Conservation (phyloP, 441 rosid species). For the Pelargonium citronellum region DNA sequence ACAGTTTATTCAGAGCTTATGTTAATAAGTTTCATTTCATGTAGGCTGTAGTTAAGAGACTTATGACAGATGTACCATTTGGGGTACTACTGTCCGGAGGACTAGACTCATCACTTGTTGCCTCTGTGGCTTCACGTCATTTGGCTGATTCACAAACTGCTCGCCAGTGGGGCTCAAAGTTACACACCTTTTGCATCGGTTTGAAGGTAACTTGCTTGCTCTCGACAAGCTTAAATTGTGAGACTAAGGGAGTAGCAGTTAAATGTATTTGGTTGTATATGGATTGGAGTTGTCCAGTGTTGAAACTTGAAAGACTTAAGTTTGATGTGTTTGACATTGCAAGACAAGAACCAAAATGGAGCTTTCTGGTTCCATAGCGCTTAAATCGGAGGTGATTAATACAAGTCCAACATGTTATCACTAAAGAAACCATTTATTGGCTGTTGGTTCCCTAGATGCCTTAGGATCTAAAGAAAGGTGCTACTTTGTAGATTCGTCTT, state of each 20-base stretch:
- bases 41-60: slow-evolving; percentile 92
- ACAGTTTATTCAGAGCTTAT: background rate
- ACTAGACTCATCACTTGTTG: slow-evolving; percentile 95
- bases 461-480: too few relatives aligned
- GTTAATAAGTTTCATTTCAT: background rate
- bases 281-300: too few relatives aligned
- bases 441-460: too few relatives aligned
- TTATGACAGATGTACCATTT: slow-evolving; percentile 98
- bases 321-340: background rate
- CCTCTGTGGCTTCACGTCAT: slow-evolving; percentile 80
- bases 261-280: too few relatives aligned
- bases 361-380: background rate
- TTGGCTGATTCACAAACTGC: slow-evolving; percentile 72
- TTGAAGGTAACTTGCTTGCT: slow-evolving; percentile 55
- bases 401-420: background rate
- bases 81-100: slow-evolving; percentile 99
- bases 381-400: background rate
- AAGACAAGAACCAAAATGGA: background rate
- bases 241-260: too few relatives aligned
- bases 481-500: too few relatives aligned
- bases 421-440: too few relatives aligned
- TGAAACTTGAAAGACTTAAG: too few relatives aligned
- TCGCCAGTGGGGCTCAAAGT: slow-evolving; percentile 87
- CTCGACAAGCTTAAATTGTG: slow-evolving; percentile 3
- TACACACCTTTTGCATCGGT: slow-evolving; percentile 91